Evolutionary conservation across 106 monocot genomes (phyloP), one percentile per base, ranked within the genome.

Genomic region (Chionographis japonica): DNA sequence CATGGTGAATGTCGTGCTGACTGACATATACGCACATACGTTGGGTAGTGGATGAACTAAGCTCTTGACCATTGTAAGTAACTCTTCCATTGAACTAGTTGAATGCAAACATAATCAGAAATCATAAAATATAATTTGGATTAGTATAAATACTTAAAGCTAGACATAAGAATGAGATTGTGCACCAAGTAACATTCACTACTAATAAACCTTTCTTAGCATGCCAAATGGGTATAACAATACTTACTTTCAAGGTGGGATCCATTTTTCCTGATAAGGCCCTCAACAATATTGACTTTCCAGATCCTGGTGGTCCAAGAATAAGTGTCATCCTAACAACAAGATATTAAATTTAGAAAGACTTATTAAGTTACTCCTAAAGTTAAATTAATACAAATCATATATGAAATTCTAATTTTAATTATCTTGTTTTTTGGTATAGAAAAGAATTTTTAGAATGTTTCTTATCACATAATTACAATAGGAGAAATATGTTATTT

Each of bases 1-100:
- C 62, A 66, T 89, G 88, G 57, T 93, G 93, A 15, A 86, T 74
- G 68, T 93, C 93, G 62, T 78, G 58, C 58, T 89, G 88, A 71
- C 83, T 79, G 51, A 93, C 76, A 70, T 89, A 89, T 19, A 81
- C 72, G 55, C 75, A 74, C 38, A 75, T 57, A n/a, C 65, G 70
- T 15, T 77, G 75, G 10, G 77, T 57, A 5, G 20, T 72, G 41
- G 60, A 76, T 40, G 37, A 40, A 51, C 59, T 65, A 37, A 81
- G 66, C 11, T 79, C 68, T 71, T 77, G 50, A 13, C 71, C 83
- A 79, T 89, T 84, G 68, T 89, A 89, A 4, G 67, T 81, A 50
- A 89, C 72, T 61, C 65, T 81, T 70, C 93, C 93, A 8, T 37
- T 77, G 46, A 69, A 36, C 93, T 93, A 43, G 11, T 52, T 46